These are phyloP conservation scores for Meira nashicola DNA, from an alignment of 1,284 basidiomycete genomes.

Conservation along the genomic window DNA sequence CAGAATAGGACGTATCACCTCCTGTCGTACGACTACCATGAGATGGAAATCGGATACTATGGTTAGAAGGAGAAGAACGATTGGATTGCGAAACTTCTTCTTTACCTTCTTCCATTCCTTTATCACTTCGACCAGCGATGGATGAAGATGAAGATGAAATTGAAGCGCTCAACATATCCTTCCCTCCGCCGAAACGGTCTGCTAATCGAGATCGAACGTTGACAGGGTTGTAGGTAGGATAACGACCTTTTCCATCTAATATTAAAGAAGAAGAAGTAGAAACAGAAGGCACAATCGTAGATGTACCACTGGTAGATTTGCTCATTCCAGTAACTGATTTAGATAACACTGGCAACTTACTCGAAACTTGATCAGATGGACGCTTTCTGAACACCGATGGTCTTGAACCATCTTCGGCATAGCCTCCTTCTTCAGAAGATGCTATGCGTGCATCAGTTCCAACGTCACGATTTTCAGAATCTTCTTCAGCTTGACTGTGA, in stretches of 20 bases:
- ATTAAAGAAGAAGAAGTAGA: slow-evolving; percentile 5
- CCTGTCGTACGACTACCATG: not conserved
- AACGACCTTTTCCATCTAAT: too few relatives aligned
- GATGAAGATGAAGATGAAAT: too few relatives aligned
- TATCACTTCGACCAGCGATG: too few relatives aligned
- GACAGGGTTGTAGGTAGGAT: too few relatives aligned
- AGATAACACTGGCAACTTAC: not conserved
- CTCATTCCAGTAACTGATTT: not conserved
- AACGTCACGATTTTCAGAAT: not conserved
- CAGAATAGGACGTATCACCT: slow-evolving; percentile 7
- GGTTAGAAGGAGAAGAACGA: not conserved
- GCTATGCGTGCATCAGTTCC: not conserved
- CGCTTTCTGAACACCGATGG: not conserved
- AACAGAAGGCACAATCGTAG: not conserved
- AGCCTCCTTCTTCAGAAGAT: not conserved
- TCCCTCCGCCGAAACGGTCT: too few relatives aligned
- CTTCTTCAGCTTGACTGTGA: not conserved
- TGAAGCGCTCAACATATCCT: too few relatives aligned
- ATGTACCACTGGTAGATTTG: not conserved
- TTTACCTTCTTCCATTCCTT: not conserved
- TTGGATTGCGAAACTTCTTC: not conserved
- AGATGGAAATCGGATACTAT: not conserved
- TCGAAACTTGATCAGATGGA: not conserved
- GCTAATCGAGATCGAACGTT: too few relatives aligned
- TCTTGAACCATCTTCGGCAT: not conserved